Evolutionary conservation across 306 rosid genomes (phyloP), one percentile per base, ranked within the genome.

Genomic region (Vigna reflexopilosa): DNA sequence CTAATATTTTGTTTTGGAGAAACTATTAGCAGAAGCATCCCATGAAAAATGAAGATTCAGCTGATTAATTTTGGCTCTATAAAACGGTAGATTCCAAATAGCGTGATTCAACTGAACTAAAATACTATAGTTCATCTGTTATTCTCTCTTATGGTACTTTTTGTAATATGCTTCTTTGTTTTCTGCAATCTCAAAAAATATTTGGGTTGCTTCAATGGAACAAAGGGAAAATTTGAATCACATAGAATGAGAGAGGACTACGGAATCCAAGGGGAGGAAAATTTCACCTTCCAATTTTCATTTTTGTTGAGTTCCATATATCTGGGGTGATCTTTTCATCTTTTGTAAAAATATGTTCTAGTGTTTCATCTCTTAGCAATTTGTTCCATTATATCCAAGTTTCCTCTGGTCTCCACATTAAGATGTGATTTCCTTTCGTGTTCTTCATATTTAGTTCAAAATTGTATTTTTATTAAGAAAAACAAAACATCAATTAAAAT

Each of bases 401-500:
- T 72, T 54, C 30, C 3, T 15, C 1, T 20, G 2, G 28, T 58
- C 4, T 34, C 42, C 55, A 49, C 56, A 61, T 50, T 56, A 64
- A 54, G 28, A 52, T 12, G 55, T 61, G 24, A 71, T 71, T 70
- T 28, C 34, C 32, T 19, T 12, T 4, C 36, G 14, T 58, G 32
- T 40, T 63, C 24, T 51, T 62, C 67, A 38, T 7, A 17, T 69
- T 16, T 49, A 26, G 38, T 64, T 40, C 28, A 59, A 83, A 40
- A 48, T 48, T 45, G 13, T 47, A 52, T 71, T 79, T 72, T n/a
- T 50, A 72, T 68, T 54, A 24, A 58, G 9, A 26, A 71, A 49
- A 36, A 36, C 42, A 54, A 32, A 42, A 15, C 6, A 19, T 52
- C 15, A n/a, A 9, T 50, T 58, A 38, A 16, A 15, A 11, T 68